Conservation (phyloP, 345 rosid species). For the Ricinus communis region DNA sequence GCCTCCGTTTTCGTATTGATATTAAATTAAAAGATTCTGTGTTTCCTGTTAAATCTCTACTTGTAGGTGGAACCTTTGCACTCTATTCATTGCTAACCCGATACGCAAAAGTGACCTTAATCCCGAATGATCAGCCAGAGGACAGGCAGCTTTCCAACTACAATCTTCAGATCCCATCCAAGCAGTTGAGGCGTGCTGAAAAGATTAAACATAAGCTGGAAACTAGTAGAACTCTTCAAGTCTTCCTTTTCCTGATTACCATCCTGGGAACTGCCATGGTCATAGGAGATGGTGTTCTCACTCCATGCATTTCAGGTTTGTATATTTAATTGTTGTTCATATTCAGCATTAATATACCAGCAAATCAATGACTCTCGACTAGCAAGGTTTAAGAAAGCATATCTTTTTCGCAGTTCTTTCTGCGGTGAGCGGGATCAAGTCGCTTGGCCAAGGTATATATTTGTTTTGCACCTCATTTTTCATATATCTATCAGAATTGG, state of each 20-base stretch:
- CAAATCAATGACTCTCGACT: no score
- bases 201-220: conserved; percentile 53
- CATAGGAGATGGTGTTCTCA: conserved; percentile 79
- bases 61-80: conserved; percentile 73
- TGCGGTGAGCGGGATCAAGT: conserved; percentile 66
- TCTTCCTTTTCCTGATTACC: conserved; percentile 57
- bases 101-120: conserved; percentile 48
- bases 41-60: no score
- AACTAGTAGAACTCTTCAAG: conserved; percentile 32
- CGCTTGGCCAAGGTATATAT: conserved; percentile 58
- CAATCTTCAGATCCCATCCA: conserved; percentile 51
- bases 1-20: no score
- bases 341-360: neutral
- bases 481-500: no score
- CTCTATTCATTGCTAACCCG: conserved; percentile 64
- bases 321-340: neutral
- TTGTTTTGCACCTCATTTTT: neutral
- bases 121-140: conserved; percentile 71
- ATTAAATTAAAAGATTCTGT: no score
- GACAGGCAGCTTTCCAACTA: conserved; percentile 65
- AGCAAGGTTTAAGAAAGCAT: no score
- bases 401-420: conserved; percentile 54
- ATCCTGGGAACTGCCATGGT: conserved; percentile 83
- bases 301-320: conserved; percentile 73
- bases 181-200: conserved; percentile 38